Conservation (phyloP, 2,329 filamentous ascomycete species). For the Aotearoamyces nothofagi region DNA sequence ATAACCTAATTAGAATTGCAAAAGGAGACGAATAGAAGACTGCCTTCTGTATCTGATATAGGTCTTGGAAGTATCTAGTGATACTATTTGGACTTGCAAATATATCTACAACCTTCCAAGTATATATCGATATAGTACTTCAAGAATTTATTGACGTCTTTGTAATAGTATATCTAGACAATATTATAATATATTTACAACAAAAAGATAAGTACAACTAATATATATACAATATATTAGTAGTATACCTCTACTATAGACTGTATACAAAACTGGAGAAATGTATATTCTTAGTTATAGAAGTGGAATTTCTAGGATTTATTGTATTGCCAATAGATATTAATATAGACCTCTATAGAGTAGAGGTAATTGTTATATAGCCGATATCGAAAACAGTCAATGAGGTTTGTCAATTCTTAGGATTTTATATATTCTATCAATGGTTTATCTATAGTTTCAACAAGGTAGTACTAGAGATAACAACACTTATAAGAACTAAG, state of each 20-base stretch:
- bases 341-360: too few relatives aligned
- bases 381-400: too few relatives aligned
- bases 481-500: background rate
- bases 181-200: slow-evolving; percentile 5
- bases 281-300: too few relatives aligned
- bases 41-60: background rate
- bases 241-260: too few relatives aligned
- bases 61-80: slow-evolving; percentile 4
- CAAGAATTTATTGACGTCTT: slow-evolving; percentile 2
- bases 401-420: too few relatives aligned
- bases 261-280: too few relatives aligned
- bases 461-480: background rate
- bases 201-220: background rate
- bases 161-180: slow-evolving; percentile 4
- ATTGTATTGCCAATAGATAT: too few relatives aligned
- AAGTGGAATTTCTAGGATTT: too few relatives aligned
- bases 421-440: slow-evolving; percentile 6
- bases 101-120: slow-evolving; percentile 3
- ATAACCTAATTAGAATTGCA: slow-evolving; percentile 11
- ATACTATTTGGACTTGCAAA: slow-evolving; percentile 5
- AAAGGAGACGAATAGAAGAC: background rate
- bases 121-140: slow-evolving; percentile 4
- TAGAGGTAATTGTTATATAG: too few relatives aligned
- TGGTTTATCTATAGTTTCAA: slow-evolving; percentile 5
- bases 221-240: background rate